Evolutionary conservation across 176 grass and related monocot genomes (phyloP).

Genomic region (Oropetium thomaeum): DNA sequence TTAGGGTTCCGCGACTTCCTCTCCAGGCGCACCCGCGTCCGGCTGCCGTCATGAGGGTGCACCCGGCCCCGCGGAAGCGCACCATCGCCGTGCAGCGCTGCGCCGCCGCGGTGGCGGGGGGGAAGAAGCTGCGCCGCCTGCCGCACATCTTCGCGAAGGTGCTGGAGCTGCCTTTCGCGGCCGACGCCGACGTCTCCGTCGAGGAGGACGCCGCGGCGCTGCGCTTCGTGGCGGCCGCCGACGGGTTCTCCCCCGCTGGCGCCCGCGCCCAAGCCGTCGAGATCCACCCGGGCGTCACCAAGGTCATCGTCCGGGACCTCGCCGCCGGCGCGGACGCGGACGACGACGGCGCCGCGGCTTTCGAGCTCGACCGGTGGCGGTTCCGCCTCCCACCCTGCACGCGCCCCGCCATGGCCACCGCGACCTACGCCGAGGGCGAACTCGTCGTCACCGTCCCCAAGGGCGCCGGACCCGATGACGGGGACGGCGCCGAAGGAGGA

Average conservation of each 20-base stretch:
- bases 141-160: slow-evolving; percentile 94
- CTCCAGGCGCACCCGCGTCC: background rate
- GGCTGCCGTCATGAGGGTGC: slow-evolving; percentile 45
- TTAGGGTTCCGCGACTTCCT: background rate
- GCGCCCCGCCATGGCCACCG: slow-evolving; percentile 74
- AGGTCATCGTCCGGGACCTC: slow-evolving; percentile 63
- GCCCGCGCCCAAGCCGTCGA: slow-evolving; percentile 63
- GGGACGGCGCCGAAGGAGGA: background rate
- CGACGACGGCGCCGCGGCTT: slow-evolving; percentile 30
- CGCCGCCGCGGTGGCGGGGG: background rate
- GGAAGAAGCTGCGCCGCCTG: slow-evolving; percentile 94
- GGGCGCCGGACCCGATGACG: slow-evolving; percentile 35
- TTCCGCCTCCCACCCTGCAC: slow-evolving; percentile 85
- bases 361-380: slow-evolving; percentile 88
- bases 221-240: slow-evolving; percentile 66
- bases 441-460: slow-evolving; percentile 91
- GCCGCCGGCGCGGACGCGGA: background rate
- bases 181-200: slow-evolving; percentile 77
- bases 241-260: slow-evolving; percentile 50
- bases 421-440: slow-evolving; percentile 71
- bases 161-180: slow-evolving; percentile 87
- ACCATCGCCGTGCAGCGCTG: slow-evolving; percentile 57
- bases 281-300: slow-evolving; percentile 95
- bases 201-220: slow-evolving; percentile 73
- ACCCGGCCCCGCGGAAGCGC: slow-evolving; percentile 65